Base-by-base conservation (phyloP, 306 rosid species). In the Ziziphus jujuba region DNA sequence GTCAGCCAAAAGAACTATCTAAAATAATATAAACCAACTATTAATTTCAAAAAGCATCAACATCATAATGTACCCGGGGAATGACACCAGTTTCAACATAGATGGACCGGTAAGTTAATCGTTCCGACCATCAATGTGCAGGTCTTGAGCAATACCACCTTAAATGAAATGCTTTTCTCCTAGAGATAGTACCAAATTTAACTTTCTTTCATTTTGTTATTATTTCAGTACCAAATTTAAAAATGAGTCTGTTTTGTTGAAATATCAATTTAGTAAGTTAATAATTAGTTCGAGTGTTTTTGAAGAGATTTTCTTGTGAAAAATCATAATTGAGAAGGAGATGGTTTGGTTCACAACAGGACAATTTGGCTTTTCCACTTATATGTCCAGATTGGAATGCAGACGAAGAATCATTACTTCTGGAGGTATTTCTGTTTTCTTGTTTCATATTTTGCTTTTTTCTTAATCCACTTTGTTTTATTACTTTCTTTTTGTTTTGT, bases 101-200 rank as follows among this genome's bases (percentile, higher is more conserved):
- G 66, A 87, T 81, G 19, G 96, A 89, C 11, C 97, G 83, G 71
- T 72, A 77, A 17, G 88, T 73, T 66, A 89, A 66, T 75, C 98
- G 81, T 73, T 87, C 67, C 97, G 80, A 63, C 98, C 98, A 79
- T 92, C 97, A 73, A 81, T 71, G 23, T 95, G 97, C 70, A 92
- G 84, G 77, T 92, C 98, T 58, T 89, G 95, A 62, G 91, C 92
- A 47, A 89, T 85, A 51, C 98, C 98, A 23, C 92, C 95, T 66
- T 82, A 77, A 66, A 85, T 85, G 82, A 92, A 87, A 67, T 77
- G 75, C 66, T 72, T 82, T 45, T 92, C 96, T 75, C 85, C 92
- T 24, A 68, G 57, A 22, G 98, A 92, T 56, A 92, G 76, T 21
- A 89, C 95, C 73, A 85, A n/a, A n/a, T n/a, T n/a, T n/a, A n/a